A percentile compares a stretch with the other conserved stretches of the same genome.
phyloP scores from a whole-genome alignment of 495 filamentous ascomycete genomes.

The Neurospora sp. region DNA sequence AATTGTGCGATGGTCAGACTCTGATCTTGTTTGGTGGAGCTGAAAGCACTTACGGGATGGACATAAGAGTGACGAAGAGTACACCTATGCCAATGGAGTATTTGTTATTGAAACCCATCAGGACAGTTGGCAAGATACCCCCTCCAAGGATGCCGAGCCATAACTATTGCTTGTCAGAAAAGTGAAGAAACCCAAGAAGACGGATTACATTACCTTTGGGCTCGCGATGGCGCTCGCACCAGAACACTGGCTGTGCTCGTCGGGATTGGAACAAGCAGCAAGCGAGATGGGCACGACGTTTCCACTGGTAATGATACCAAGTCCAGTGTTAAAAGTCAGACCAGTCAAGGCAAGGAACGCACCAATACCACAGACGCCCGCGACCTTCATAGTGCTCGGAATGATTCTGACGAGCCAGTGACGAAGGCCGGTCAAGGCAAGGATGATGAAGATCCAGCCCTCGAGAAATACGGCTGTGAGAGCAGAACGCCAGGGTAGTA shows the following conservation, averaged over 20 bases:
- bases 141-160: slow-evolving; percentile 74
- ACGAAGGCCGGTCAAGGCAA: slow-evolving; percentile 68
- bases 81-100: slow-evolving; percentile 79
- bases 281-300: slow-evolving; percentile 54
- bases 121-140: slow-evolving; percentile 61
- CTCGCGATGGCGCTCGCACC: slow-evolving; percentile 50
- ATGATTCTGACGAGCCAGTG: slow-evolving; percentile 79
- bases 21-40: background rate
- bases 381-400: slow-evolving; percentile 68
- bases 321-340: slow-evolving; percentile 63
- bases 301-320: slow-evolving; percentile 57
- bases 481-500: slow-evolving; percentile 58
- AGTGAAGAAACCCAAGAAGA: background rate
- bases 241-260: slow-evolving; percentile 26
- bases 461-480: slow-evolving; percentile 79
- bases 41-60: slow-evolving; percentile 51
- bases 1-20: background rate
- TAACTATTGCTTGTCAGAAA: slow-evolving; percentile 31
- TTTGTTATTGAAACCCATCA: slow-evolving; percentile 76
- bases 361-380: slow-evolving; percentile 71
- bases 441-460: slow-evolving; percentile 51
- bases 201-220: slow-evolving; percentile 38
- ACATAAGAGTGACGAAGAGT: slow-evolving; percentile 65
- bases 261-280: slow-evolving; percentile 50
- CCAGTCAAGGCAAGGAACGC: slow-evolving; percentile 71